Percentiles rank a stretch among this genome's conserved stretches.
These are phyloP conservation scores for Zopfia rhizophila DNA, from an alignment of 2,329 filamentous ascomycete species.

Conservation along the genomic window DNA sequence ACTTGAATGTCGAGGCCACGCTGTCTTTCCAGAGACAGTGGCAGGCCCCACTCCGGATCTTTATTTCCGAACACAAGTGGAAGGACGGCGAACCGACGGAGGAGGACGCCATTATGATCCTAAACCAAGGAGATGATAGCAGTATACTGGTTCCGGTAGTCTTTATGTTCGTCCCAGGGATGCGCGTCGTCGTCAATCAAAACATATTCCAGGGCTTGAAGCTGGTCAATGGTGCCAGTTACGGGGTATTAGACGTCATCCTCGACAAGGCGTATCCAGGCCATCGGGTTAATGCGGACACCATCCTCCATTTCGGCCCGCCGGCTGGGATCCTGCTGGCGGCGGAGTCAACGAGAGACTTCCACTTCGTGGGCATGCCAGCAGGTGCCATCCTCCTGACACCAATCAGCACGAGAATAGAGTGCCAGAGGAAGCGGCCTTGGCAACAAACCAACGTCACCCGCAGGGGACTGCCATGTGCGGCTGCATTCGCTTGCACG, in stretches of 20 bases:
- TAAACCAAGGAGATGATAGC: slow-evolving; percentile 14
- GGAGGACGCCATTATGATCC: slow-evolving; percentile 18
- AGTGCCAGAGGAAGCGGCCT: slow-evolving; percentile 10
- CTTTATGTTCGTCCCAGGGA: slow-evolving; percentile 12
- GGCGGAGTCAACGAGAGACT: slow-evolving; percentile 12
- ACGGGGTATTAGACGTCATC: slow-evolving; percentile 10
- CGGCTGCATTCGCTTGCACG: slow-evolving; percentile 11
- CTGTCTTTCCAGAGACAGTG: slow-evolving; percentile 13
- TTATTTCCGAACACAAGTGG: slow-evolving; percentile 15
- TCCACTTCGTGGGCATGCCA: slow-evolving; percentile 14
- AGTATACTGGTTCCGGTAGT: slow-evolving; percentile 8
- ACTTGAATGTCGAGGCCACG: slow-evolving; percentile 13
- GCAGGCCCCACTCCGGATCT: slow-evolving; percentile 13
- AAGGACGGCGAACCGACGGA: slow-evolving; percentile 15
- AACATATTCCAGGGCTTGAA: slow-evolving; percentile 16
- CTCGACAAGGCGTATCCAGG: slow-evolving; percentile 13
- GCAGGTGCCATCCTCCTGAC: slow-evolving; percentile 12
- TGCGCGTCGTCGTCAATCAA: slow-evolving; percentile 12
- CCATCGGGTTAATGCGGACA: slow-evolving; percentile 9
- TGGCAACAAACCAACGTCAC: slow-evolving; percentile 10
- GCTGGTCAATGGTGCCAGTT: slow-evolving; percentile 11
- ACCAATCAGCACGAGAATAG: slow-evolving; percentile 12
- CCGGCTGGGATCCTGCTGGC: slow-evolving; percentile 8
- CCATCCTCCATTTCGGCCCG: slow-evolving; percentile 13
- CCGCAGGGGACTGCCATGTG: slow-evolving; percentile 13